Percentiles rank a stretch among this genome's conserved stretches.
These are phyloP conservation scores for Trichoderma breve DNA, from an alignment of 2,329 filamentous ascomycete genomes.

Conservation along the genomic window DNA sequence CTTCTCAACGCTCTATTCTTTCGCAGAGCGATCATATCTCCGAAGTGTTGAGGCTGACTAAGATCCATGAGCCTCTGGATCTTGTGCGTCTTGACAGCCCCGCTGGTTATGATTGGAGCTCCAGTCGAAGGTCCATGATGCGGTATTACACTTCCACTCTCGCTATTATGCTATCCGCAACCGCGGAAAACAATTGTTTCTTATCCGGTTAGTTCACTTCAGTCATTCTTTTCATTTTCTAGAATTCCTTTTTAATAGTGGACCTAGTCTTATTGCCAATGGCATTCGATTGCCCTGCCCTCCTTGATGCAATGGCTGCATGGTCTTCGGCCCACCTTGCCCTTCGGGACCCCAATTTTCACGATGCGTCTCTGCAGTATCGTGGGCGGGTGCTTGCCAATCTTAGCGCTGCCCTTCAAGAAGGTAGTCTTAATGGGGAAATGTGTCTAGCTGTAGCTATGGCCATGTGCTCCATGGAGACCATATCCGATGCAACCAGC, in stretches of 20 bases:
- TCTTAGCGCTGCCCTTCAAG: not conserved
- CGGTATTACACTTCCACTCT: conserved; percentile 10
- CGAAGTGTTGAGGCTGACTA: not conserved
- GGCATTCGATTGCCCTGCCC: not conserved
- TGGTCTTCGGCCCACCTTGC: conserved; percentile 7
- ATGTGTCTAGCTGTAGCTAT: not conserved
- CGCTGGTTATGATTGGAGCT: not conserved
- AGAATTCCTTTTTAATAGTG: not conserved
- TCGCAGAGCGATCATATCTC: not conserved
- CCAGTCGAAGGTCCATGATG: conserved; percentile 6
- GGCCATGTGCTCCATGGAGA: conserved; percentile 5
- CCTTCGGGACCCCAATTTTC: conserved; percentile 5
- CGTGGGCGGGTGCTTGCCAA: not conserved
- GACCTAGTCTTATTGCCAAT: conserved; percentile 9
- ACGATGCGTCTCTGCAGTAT: not conserved
- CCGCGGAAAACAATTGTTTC: conserved; percentile 8
- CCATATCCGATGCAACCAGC: not conserved
- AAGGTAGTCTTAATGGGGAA: not conserved
- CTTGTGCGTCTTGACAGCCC: not conserved
- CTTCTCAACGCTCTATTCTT: not conserved
- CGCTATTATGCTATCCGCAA: conserved; percentile 10
- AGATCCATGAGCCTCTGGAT: conserved; percentile 4
- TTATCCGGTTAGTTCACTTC: not conserved
- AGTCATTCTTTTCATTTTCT: not conserved
- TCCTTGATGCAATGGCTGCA: conserved; percentile 3